Evolutionary conservation across 768 basidiomycete genomes (phyloP).

Genomic region (Naematelia aurantialba): DNA sequence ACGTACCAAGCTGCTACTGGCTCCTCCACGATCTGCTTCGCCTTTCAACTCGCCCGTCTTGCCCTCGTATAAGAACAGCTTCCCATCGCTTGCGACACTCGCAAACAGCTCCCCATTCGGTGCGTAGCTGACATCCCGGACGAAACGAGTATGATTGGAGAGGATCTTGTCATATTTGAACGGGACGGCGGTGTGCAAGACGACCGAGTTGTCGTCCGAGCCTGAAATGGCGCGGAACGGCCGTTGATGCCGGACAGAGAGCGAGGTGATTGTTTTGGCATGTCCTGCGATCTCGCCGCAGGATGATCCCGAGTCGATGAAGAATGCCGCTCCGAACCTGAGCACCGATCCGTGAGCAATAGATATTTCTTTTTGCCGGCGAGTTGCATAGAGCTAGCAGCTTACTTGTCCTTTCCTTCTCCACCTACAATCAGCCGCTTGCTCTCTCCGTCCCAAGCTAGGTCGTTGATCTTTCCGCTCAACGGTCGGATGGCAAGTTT

Average conservation of each 20-base stretch:
- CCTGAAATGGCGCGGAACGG: constrained; percentile 89
- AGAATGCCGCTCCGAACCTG: constrained; percentile 49
- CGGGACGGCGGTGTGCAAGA: constrained; percentile 82
- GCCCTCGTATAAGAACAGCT: constrained; percentile 81
- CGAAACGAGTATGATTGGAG: constrained; percentile 83
- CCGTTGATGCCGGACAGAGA: constrained; percentile 78
- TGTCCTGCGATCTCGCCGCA: constrained; percentile 87
- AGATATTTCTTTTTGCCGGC: not conserved
- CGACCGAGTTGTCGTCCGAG: constrained; percentile 73
- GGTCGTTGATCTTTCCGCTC: constrained; percentile 67
- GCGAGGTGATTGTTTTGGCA: constrained; percentile 86
- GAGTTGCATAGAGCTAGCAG: not conserved
- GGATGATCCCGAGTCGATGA: constrained; percentile 60
- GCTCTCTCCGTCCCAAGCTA: constrained; percentile 94
- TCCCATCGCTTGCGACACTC: constrained; percentile 83
- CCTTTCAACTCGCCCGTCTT: constrained; percentile 73
- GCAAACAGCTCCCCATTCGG: constrained; percentile 77
- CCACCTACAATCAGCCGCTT: constrained; percentile 94
- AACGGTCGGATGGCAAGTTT: constrained; percentile 55
- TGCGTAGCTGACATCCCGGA: constrained; percentile 82
- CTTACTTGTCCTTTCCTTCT: constrained; percentile 81
- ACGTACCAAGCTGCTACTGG: constrained; percentile 31
- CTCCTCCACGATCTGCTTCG: constrained; percentile 52
- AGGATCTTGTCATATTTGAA: constrained; percentile 85
- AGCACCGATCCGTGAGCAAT: no score